Evolutionary conservation across 2,329 filamentous ascomycete genomes (phyloP).

Genomic region (Botryosphaeria dothidea): DNA sequence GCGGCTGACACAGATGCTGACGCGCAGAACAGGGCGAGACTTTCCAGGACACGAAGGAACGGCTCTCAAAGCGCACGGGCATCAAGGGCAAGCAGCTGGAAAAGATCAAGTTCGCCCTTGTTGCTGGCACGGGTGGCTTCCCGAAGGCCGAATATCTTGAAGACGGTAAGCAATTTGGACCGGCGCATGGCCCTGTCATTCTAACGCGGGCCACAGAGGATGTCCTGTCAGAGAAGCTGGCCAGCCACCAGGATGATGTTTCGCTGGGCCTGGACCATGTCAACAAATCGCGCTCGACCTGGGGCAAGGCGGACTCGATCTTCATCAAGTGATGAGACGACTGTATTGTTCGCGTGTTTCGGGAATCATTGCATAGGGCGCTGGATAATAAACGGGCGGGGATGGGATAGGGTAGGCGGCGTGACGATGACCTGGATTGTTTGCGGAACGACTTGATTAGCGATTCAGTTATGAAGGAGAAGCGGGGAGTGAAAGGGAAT

Average conservation of each 20-base stretch:
- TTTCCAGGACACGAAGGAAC: conserved; percentile 90
- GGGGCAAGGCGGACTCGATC: conserved; percentile 62
- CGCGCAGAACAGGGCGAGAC: conserved; percentile 65
- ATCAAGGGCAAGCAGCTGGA: conserved; percentile 98
- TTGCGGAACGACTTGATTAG: conserved; percentile 14
- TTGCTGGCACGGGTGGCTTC: conserved; percentile 63
- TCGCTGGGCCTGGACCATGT: conserved; percentile 60
- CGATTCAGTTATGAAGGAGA: conserved; percentile 5
- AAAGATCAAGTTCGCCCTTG: conserved; percentile 93
- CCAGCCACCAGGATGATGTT: conserved; percentile 32
- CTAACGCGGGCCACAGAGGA: conserved; percentile 39
- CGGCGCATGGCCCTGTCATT: conserved; percentile 12
- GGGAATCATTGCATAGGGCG: conserved; percentile 13
- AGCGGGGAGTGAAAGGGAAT: neutral
- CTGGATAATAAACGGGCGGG: conserved; percentile 10
- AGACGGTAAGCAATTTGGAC: conserved; percentile 69
- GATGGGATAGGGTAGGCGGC: neutral
- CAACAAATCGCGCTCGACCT: conserved; percentile 61
- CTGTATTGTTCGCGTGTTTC: conserved; percentile 3
- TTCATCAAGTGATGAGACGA: conserved; percentile 18
- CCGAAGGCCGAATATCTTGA: conserved; percentile 79
- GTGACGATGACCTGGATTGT: conserved; percentile 8
- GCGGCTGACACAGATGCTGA: neutral
- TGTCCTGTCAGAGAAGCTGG: conserved; percentile 46
- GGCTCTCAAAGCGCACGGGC: conserved; percentile 87